A percentile compares a stretch with the other conserved stretches of the same genome.
These are phyloP conservation scores for Colletotrichum tamarilloi DNA, from an alignment of 2,329 filamentous ascomycete genomes.

Conservation along the genomic window DNA sequence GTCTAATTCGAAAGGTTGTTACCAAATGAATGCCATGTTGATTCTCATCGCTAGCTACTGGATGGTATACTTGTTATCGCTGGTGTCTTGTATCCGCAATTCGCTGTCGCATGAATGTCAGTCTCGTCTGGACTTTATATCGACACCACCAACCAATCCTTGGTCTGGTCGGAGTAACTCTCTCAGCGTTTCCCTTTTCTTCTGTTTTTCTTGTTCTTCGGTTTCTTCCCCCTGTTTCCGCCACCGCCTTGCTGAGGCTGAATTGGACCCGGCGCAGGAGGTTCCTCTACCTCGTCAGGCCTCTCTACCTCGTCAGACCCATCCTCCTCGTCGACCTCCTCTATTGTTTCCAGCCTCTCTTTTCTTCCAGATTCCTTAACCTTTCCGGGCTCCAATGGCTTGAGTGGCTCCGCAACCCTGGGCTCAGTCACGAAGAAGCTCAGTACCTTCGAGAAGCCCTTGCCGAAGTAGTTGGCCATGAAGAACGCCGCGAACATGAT, in stretches of 20 bases:
- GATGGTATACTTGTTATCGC: not conserved
- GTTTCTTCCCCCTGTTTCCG: not conserved
- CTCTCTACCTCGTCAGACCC: no score
- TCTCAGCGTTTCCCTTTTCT: not conserved
- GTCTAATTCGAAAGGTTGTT: not conserved
- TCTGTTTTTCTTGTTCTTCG: not conserved
- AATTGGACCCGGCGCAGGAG: not conserved
- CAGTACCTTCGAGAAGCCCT: not conserved
- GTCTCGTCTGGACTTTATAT: not conserved
- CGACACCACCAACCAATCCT: not conserved
- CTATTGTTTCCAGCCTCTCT: no score
- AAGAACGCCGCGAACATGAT: not conserved
- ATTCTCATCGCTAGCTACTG: not conserved
- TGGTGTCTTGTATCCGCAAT: not conserved
- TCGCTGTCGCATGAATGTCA: not conserved
- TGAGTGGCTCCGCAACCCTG: not conserved
- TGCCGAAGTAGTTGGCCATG: not conserved
- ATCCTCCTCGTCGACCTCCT: no score
- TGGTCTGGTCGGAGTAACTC: not conserved
- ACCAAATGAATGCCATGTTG: not conserved
- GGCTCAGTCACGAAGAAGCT: not conserved
- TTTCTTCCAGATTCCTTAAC: not conserved
- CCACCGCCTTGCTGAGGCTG: not conserved
- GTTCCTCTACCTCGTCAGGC: not conserved
- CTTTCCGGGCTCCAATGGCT: not conserved